Evolutionary conservation across 2,329 filamentous ascomycete genomes (phyloP), one percentile per base, ranked within the genome.

Genomic region (Xylariaceae sp.): DNA sequence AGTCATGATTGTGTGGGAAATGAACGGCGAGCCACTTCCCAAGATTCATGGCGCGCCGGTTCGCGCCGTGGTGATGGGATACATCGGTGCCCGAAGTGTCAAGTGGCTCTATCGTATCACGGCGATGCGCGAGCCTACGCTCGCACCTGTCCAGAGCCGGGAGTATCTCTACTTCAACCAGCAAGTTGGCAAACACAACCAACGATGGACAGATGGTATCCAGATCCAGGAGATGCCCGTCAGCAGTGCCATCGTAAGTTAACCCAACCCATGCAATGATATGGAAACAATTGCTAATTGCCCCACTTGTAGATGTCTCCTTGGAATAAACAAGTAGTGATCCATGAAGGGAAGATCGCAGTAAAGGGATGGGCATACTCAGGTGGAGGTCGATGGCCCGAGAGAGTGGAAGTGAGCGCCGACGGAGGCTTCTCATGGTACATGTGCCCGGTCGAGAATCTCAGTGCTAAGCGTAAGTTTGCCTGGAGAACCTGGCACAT

Each of bases 201-300:
- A 78, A 9, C 75, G 73, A 7, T 80, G 82, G 64, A 82, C 76
- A 13, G 82, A 84, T 51, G 86, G 84, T 0, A 85, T 87, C 61
- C 82, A 81, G 62, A 89, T 88, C 66, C 87, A 90, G 67, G 86
- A 88, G 41, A 89, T 89, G 86, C 87, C 87, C 0, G 86, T 89
- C 2, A 82, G 80, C 51, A 61, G 57, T n/a, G 62, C 62, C 9
- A 64, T 62, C 55, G 58, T 62, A 58, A 56, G 61, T 48, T 10
- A 30, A 5, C 2, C 15, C 13, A 17, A 45, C 18, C 8, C 11
- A n/a, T 44, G 8, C 6, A 39, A 41, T 41, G 37, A 7, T 41
- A 8, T 48, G 23, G 17, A 1, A 4, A 11, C 9, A 9, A 11
- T n/a, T 4, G 17, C 55, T 52, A 11, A 52, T 23, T 23, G 2